phyloP scores from a whole-genome alignment of 2,329 filamentous ascomycete genomes.

The Colletotrichum siamense region DNA sequence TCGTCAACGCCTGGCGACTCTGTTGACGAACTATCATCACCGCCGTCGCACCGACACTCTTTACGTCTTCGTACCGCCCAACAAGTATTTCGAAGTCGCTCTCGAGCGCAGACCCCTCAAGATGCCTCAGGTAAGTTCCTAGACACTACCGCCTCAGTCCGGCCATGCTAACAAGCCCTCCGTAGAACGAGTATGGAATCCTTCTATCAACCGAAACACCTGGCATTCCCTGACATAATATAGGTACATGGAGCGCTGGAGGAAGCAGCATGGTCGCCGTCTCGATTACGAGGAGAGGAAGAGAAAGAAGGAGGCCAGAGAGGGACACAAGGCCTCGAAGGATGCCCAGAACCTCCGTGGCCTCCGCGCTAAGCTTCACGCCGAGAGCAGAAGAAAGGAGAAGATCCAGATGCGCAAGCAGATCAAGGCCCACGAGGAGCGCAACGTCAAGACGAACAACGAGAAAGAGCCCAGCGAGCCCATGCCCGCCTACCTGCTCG shows the following conservation, averaged over 20 bases:
- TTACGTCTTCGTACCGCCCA: neutral
- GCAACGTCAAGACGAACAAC: slow-evolving; percentile 89
- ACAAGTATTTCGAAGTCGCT: neutral
- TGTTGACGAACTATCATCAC: neutral
- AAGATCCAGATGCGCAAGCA: slow-evolving; percentile 98
- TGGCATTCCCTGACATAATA: neutral
- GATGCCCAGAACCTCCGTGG: slow-evolving; percentile 94
- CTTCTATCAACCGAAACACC: neutral
- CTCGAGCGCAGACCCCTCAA: slow-evolving; percentile 5
- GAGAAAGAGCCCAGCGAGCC: slow-evolving; percentile 82
- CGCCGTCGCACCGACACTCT: neutral
- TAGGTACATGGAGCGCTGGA: slow-evolving; percentile 54
- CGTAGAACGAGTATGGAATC: slow-evolving; percentile 52
- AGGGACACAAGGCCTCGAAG: slow-evolving; percentile 85
- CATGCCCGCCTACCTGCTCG: slow-evolving; percentile 90
- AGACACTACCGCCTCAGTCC: neutral
- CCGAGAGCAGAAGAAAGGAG: slow-evolving; percentile 92
- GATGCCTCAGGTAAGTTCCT: slow-evolving; percentile 10
- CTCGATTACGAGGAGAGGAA: slow-evolving; percentile 86
- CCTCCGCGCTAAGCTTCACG: slow-evolving; percentile 89
- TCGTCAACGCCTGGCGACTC: neutral
- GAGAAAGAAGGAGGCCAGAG: slow-evolving; percentile 86
- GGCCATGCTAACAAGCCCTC: neutral
- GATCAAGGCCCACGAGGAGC: slow-evolving; percentile 94
- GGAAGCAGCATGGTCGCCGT: slow-evolving; percentile 56